These are phyloP conservation scores for Entamoeba moshkovskii DNA, from an alignment of 208 protist species.

Conservation along the genomic window DNA sequence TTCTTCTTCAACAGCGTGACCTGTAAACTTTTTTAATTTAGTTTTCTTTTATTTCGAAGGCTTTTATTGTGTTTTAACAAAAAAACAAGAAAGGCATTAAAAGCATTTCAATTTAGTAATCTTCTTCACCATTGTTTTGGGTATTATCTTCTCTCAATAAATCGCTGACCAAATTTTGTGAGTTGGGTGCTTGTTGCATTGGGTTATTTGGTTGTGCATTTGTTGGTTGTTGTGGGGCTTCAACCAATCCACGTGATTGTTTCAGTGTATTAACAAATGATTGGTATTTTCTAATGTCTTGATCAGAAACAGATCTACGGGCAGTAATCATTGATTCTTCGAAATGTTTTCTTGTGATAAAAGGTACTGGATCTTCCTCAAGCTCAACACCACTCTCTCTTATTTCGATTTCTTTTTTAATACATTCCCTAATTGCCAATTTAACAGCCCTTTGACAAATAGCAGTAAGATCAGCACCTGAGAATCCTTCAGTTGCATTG, in stretches of 20 bases:
- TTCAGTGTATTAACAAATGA: conserved; percentile 49
- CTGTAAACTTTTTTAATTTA: no score
- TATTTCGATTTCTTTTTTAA: conserved; percentile 46
- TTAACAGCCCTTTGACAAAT: conserved; percentile 69
- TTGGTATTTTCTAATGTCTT: conserved; percentile 69
- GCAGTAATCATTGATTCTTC: conserved; percentile 57
- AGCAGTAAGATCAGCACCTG: conserved; percentile 90
- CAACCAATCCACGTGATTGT: neutral
- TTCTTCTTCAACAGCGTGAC: no score
- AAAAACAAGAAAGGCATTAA: neutral
- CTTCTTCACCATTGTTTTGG: neutral
- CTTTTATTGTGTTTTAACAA: no score
- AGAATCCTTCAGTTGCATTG: conserved; percentile 84
- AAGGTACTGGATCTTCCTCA: conserved; percentile 53
- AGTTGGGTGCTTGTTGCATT: no score
- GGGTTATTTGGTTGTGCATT: no score
- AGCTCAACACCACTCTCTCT: conserved; percentile 13
- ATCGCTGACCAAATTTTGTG: neutral
- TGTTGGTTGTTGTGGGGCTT: no score
- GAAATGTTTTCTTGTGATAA: conserved; percentile 61
- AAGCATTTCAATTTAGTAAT: neutral
- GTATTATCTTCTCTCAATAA: neutral
- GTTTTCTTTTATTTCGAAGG: no score
- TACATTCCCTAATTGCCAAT: conserved; percentile 66
- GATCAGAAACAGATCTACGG: conserved; percentile 59